Evolutionary conservation across 371 early-diverging fungal species (phyloP).

Genomic region (Mycotypha africana): DNA sequence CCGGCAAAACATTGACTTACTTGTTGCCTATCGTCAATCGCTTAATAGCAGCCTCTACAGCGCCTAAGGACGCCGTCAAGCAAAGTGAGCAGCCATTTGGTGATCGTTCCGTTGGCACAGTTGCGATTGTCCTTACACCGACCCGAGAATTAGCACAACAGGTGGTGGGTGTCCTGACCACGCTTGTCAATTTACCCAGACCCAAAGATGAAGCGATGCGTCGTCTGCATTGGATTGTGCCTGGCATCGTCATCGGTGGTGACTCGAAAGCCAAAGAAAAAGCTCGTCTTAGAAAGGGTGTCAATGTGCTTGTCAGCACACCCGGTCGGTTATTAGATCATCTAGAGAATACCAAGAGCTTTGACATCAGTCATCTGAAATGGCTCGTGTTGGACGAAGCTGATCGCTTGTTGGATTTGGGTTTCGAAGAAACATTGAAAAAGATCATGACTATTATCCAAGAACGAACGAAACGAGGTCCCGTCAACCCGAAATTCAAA

Average conservation of each 20-base stretch:
- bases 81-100: slow-evolving; percentile 23
- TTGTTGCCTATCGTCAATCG: slow-evolving; percentile 78
- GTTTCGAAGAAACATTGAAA: slow-evolving; percentile 92
- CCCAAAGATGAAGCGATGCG: slow-evolving; percentile 46
- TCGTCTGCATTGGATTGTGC: slow-evolving; percentile 89
- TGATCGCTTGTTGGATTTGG: slow-evolving; percentile 95
- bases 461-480: slow-evolving; percentile 30
- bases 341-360: slow-evolving; percentile 80
- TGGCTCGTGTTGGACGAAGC: slow-evolving; percentile 99
- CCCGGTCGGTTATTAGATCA: slow-evolving; percentile 98
- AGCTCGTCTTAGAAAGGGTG: slow-evolving; percentile 87
- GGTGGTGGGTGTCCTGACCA: slow-evolving; percentile 71
- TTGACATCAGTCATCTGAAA: slow-evolving; percentile 65
- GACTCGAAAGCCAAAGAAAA: slow-evolving; percentile 92
- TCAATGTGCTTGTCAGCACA: slow-evolving; percentile 92
- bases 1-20: slow-evolving; percentile 98
- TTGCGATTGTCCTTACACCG: slow-evolving; percentile 88
- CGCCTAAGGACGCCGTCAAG: slow-evolving; percentile 15
- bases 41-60: slow-evolving; percentile 35
- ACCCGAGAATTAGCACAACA: slow-evolving; percentile 99
- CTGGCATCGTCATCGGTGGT: slow-evolving; percentile 90
- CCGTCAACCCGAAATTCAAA: slow-evolving; percentile 13
- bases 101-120: slow-evolving; percentile 59
- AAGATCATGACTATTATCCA: slow-evolving; percentile 70
- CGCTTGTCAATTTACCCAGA: slow-evolving; percentile 58